phyloP scores from a whole-genome alignment of 495 filamentous ascomycete species.

The Podospora fimiseda region DNA sequence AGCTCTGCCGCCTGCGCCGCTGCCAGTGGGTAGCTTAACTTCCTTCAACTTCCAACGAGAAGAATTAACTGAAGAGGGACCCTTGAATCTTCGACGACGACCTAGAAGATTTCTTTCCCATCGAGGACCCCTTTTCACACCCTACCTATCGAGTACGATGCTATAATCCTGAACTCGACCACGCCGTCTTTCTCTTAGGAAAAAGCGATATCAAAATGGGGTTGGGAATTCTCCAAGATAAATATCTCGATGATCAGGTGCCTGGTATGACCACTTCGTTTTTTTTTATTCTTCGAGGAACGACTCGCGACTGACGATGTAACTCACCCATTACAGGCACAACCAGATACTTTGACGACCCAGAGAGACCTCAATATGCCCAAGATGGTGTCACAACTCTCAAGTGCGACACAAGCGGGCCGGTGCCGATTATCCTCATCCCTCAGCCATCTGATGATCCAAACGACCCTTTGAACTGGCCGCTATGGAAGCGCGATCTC shows the following conservation, averaged over 20 bases:
- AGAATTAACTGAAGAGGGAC: no score
- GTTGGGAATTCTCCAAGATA: slow-evolving; percentile 71
- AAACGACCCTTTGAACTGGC: slow-evolving; percentile 82
- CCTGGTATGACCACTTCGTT: slow-evolving; percentile 51
- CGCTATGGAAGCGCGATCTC: slow-evolving; percentile 76
- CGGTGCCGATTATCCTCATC: slow-evolving; percentile 64
- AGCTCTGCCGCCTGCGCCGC: background rate
- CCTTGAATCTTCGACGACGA: no score
- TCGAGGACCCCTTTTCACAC: no score
- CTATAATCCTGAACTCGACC: background rate
- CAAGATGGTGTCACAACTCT: slow-evolving; percentile 39
- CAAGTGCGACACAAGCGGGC: slow-evolving; percentile 67
- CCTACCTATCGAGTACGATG: background rate
- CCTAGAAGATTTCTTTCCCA: no score
- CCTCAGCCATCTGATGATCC: slow-evolving; percentile 77
- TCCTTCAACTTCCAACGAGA: no score
- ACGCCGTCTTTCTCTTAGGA: background rate
- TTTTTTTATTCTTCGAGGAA: no score
- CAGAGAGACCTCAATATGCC: slow-evolving; percentile 37
- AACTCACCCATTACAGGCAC: slow-evolving; percentile 46
- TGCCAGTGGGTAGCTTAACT: no score
- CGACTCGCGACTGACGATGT: background rate
- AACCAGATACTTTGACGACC: slow-evolving; percentile 56
- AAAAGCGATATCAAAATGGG: slow-evolving; percentile 52
- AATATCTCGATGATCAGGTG: slow-evolving; percentile 55